Base-by-base conservation (phyloP, 2,329 filamentous ascomycete species). In the Aspergillus quadricinctus region DNA sequence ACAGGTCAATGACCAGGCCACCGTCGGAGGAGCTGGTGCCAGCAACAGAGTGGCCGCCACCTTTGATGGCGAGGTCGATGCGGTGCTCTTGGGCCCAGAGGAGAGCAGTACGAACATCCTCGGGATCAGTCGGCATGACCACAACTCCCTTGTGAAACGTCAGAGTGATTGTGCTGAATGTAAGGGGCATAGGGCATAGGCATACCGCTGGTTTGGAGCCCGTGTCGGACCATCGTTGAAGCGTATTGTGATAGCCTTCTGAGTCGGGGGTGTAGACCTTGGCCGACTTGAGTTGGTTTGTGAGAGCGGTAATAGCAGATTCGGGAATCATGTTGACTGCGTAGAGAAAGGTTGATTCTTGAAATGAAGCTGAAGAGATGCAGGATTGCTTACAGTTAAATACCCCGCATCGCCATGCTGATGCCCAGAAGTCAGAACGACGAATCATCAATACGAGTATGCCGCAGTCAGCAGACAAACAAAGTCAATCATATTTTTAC, bases 1-100 rank as follows among this genome's bases (percentile, higher is more conserved):
- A 75, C 17, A 87, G 74, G 62, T 85, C 82, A 54, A 87, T 78
- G 9, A 86, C 78, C 45, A 86, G 71, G 4, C 83, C 83, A n/a
- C 79, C 78, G 28, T 78, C 66, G 1, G 80, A 80, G 1, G 80
- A 83, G 9, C 80, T 81, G 4, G 78, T 76, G 4, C 82, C 82
- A 1, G 78, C 77, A 0, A 82, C 82, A 2, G 80, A 81, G 69
- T 86, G 66, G 3, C 69, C 68, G 11, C 69, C 66, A 3, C 69
- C 65, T 52, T 69, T 66, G 9, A 71, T 62, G 7, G 67, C 68
- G 48, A 71, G 48, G 19, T 71, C 66, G 25, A 69, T 23, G 6
- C 23, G 48, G 49, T 69, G 50, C 19, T 75, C 65, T 2, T 71
- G 72, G 19, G 79, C 78, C 64, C 79, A 82, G 27, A 74, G 70